Percentiles rank a stretch among this genome's conserved stretches.
Evolutionary conservation across 2,329 filamentous ascomycete genomes (phyloP).

Genomic region (Neopestalotiopsis sp.): DNA sequence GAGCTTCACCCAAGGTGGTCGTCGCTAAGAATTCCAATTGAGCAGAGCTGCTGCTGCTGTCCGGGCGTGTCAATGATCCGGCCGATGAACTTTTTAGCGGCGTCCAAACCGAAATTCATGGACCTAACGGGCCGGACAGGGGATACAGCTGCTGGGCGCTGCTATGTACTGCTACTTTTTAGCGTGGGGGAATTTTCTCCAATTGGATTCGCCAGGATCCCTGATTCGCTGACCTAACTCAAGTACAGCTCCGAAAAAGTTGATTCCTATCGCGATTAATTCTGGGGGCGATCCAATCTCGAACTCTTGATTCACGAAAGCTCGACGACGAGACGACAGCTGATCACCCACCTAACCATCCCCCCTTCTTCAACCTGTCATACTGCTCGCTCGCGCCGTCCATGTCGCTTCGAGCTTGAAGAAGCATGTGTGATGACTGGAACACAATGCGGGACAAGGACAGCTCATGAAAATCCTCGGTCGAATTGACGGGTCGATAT

Average conservation of each 20-base stretch:
- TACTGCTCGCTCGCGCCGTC: neutral
- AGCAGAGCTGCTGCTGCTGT: neutral
- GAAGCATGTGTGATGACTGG: constrained; percentile 37
- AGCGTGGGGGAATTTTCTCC: constrained; percentile 4
- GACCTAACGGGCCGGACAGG: neutral
- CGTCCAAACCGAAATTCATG: neutral
- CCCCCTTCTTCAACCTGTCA: neutral
- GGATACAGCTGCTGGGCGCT: neutral
- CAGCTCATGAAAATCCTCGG: constrained; percentile 65
- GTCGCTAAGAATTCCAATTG: neutral
- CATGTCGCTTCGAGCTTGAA: constrained; percentile 21
- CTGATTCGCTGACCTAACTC: constrained; percentile 3
- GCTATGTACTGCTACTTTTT: neutral
- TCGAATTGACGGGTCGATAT: constrained; percentile 66
- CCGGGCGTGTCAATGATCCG: constrained; percentile 16
- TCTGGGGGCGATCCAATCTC: neutral
- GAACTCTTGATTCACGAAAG: neutral
- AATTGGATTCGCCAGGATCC: constrained; percentile 5
- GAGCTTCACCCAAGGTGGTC: neutral
- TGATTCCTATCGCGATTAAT: neutral
- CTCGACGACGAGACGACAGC: neutral
- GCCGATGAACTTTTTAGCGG: constrained; percentile 18
- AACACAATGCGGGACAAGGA: constrained; percentile 51
- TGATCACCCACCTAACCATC: neutral
- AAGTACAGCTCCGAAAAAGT: neutral